These are phyloP conservation scores for Melianthus villosus DNA, from an alignment of 441 rosid genomes.

Conservation along the genomic window DNA sequence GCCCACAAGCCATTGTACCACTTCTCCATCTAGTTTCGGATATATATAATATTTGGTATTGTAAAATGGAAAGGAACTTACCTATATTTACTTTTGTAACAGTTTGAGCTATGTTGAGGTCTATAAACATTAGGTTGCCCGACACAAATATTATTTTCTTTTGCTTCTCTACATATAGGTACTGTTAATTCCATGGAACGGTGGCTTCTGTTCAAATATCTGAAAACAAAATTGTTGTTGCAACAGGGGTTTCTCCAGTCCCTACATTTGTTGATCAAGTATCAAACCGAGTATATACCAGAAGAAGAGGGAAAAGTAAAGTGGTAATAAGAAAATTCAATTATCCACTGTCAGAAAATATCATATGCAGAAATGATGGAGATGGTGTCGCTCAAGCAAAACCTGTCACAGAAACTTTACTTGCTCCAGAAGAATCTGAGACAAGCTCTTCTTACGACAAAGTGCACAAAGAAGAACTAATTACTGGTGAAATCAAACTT, in stretches of 20 bases:
- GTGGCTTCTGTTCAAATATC: slow-evolving; percentile 9
- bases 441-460: slow-evolving; percentile 15
- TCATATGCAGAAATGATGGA: slow-evolving; percentile 18
- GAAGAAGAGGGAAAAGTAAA: slow-evolving; percentile 25
- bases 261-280: slow-evolving; percentile 13
- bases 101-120: no score
- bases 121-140: no score
- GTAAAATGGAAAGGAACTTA: no score
- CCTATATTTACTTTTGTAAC: no score
- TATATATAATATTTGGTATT: no score
- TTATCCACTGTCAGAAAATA: slow-evolving; percentile 31
- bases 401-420: slow-evolving; percentile 10
- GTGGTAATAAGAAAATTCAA: slow-evolving; percentile 11
- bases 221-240: slow-evolving; percentile 12
- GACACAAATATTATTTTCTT: no score
- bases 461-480: slow-evolving; percentile 11
- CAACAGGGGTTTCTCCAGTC: slow-evolving; percentile 11
- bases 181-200: no score
- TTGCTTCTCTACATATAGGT: no score
- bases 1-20: no score
- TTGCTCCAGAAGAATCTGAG: slow-evolving; percentile 15
- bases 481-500: slow-evolving; percentile 10
- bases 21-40: no score
- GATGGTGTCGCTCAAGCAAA: slow-evolving; percentile 14
- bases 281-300: slow-evolving; percentile 28